A percentile compares a stretch with the other conserved stretches of the same genome.
Evolutionary conservation across 2,329 filamentous ascomycete species (phyloP).

Genomic region (Aspergillus persii): DNA sequence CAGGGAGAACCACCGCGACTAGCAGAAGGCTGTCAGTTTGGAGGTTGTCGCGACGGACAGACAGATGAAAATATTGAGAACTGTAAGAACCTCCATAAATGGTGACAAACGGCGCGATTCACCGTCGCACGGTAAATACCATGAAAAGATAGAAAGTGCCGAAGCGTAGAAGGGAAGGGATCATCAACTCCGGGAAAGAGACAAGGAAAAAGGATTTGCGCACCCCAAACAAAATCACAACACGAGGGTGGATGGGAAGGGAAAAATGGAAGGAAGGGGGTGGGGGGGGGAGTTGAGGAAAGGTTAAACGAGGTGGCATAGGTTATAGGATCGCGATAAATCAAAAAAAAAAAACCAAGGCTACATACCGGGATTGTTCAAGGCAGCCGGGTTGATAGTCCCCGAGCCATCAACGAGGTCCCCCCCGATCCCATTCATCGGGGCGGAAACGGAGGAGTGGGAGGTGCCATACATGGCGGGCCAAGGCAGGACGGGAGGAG

Average conservation of each 20-base stretch:
- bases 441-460: slow-evolving; percentile 55
- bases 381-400: slow-evolving; percentile 85
- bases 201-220: slow-evolving; percentile 4
- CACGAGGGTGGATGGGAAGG: background rate
- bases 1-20: slow-evolving; percentile 34
- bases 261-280: background rate
- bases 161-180: background rate
- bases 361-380: slow-evolving; percentile 71
- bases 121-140: background rate
- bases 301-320: slow-evolving; percentile 5
- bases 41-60: slow-evolving; percentile 25
- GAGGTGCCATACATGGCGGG: slow-evolving; percentile 48
- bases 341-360: background rate
- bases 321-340: background rate
- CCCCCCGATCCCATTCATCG: slow-evolving; percentile 62
- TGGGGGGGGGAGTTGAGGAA: slow-evolving; percentile 9
- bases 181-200: background rate
- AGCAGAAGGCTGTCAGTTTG: slow-evolving; percentile 34
- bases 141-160: background rate
- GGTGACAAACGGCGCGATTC: slow-evolving; percentile 5
- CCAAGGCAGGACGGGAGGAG: slow-evolving; percentile 28
- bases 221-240: background rate
- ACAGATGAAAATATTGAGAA: slow-evolving; percentile 12
- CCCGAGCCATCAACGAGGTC: slow-evolving; percentile 69
- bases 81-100: slow-evolving; percentile 11